Percentiles rank a stretch among this genome's conserved stretches.
phyloP scores from a whole-genome alignment of 1,284 basidiomycete genomes.

The Pulchroboletus neoregius region DNA sequence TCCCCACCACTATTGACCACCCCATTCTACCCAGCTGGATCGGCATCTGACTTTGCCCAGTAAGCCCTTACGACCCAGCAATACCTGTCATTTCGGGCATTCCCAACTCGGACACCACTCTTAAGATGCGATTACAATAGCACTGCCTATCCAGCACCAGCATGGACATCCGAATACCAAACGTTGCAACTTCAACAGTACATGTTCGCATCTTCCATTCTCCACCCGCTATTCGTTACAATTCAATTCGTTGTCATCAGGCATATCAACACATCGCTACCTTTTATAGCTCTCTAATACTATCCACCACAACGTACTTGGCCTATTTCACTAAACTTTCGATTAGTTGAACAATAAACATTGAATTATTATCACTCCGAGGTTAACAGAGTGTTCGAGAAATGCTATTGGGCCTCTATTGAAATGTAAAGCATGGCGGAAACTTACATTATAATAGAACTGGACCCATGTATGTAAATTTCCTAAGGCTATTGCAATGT shows the following conservation, averaged over 20 bases:
- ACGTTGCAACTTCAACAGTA: constrained; percentile 19
- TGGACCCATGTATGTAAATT: neutral
- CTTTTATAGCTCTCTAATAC: constrained; percentile 20
- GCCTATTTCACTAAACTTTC: too few relatives aligned
- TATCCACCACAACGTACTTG: constrained; percentile 18
- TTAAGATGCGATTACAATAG: constrained; percentile 8
- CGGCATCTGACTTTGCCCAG: constrained; percentile 10
- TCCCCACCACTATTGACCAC: constrained; percentile 37
- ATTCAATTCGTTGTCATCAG: constrained; percentile 14
- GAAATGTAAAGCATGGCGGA: neutral
- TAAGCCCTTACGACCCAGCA: constrained; percentile 9
- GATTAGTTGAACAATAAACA: constrained; percentile 19
- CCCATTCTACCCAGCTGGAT: constrained; percentile 35
- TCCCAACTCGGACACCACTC: constrained; percentile 8
- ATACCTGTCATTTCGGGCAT: constrained; percentile 16
- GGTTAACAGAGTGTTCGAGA: too few relatives aligned
- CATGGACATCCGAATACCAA: constrained; percentile 3
- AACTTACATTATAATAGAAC: neutral
- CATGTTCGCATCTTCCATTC: constrained; percentile 17
- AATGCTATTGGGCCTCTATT: constrained; percentile 12
- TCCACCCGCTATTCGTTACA: constrained; percentile 12
- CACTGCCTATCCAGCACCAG: neutral
- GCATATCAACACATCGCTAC: constrained; percentile 11
- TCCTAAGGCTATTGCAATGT: constrained; percentile 8
- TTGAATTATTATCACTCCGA: too few relatives aligned